Base-by-base conservation (phyloP, 2,329 filamentous ascomycete species). In the Fusarium foetens region DNA sequence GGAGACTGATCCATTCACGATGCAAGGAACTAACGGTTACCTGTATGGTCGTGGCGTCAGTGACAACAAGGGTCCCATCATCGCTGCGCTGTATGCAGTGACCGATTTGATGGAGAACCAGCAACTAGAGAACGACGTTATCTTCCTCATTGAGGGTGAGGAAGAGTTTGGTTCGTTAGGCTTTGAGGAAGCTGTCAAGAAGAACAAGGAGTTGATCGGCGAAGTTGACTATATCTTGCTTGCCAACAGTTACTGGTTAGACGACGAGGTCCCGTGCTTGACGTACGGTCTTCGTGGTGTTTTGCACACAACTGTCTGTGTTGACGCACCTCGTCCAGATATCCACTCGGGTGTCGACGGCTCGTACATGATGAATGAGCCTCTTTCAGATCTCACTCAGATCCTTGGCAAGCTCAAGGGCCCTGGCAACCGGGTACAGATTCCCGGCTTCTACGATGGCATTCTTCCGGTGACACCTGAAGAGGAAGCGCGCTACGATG, bases 231-330 rank as follows among this genome's bases (percentile, higher is more conserved):
- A 96, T 86, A 96, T 99, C 61, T 84, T 99, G 36, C 85, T 99
- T 41, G 95, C 96, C 27, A 99, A 99, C 84, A 98, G 95, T 82
- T 99, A 99, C 84, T 99, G 96, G 96, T 87, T 99, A 3, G 94
- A 98, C 78, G 95, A 99, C 78, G 92, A 97, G 73, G 94, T 97
- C 5, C 96, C 96, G 0, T 99, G 96, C 79, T 84, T 99, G 63
- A 99, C 96, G 0, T 99, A 99, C 70, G 96, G 96, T 2, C 87
- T 98, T 11, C 90, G 96, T 53, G 96, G 96, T 29, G 95, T 99
- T 31, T 91, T 99, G 27, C 95, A 98, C 80, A 95, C 95, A 9
- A 97, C 94, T 0, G 88, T 98, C 10, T 92, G 94, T 68, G 91
- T 99, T 31, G 92, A 97, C 72, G 97, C 94, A 63, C 90, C 90